Evolutionary conservation across 2,329 filamentous ascomycete species (phyloP), one percentile per base, ranked within the genome.

Genomic region (Lojkania enalia): DNA sequence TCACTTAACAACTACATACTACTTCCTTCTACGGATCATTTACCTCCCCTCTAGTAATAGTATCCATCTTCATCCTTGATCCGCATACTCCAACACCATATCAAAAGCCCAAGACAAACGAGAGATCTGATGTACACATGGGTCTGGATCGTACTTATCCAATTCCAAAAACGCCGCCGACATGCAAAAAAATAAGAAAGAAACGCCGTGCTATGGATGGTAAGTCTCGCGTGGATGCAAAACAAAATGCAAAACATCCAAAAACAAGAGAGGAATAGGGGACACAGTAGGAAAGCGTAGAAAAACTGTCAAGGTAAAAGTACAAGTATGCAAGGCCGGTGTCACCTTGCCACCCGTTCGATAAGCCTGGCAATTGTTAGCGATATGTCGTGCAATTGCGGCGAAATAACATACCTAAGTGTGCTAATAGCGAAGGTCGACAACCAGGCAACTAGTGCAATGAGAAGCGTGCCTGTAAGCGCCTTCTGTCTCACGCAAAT

Each of bases 401-500:
- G 4, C 2, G 19, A 31, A 19, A 5, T 19, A 12, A 49, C 52
- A 25, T 51, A 69, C 66, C 69, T 65, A 39, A 71, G 48, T 14
- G 67, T 71, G 70, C 90, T 96, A 46, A 96, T 85, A 38, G 86
- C 83, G 71, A 97, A 95, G 16, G 90, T 96, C 67, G 87, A 79
- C 49, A 92, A 80, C 92, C 92, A 97, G n/a, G 89, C 86, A 48
- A 95, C 77, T 46, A 96, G 77, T 7, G 88, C 89, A 46, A 96
- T 77, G 39, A 95, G 75, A 57, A 96, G 78, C 41, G 95, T 87
- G 5, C 82, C 85, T 31, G 88, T 86, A 51, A 97, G 72, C 3
- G 87, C 86, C 64, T 84, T 83, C 55, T 87, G 82, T 32, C 83
- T 75, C 35, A 72, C 67, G 69, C 83, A 87, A 15, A 89, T 81